phyloP scores from a whole-genome alignment of 768 basidiomycete genomes.

The Boletus barrowsii region DNA sequence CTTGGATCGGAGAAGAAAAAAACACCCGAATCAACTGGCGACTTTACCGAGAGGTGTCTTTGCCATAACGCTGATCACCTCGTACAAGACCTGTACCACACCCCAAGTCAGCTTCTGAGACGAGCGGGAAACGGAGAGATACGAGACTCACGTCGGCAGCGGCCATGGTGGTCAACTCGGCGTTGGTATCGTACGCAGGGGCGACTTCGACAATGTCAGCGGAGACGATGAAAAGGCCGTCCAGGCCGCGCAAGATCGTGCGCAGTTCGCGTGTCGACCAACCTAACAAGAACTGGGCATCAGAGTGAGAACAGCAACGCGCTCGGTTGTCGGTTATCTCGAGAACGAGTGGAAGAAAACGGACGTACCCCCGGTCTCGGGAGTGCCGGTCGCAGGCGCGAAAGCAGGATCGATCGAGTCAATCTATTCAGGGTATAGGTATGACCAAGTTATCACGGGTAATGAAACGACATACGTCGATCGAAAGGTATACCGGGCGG shows the following conservation, averaged over 20 bases:
- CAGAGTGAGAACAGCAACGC: too few species aligned
- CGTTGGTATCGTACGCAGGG: constrained; percentile 73
- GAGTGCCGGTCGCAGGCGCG: constrained; percentile 82
- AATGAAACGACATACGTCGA: constrained; percentile 49
- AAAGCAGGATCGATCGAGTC: constrained; percentile 80
- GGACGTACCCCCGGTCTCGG: constrained; percentile 65
- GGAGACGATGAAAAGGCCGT: constrained; percentile 73
- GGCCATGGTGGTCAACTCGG: constrained; percentile 61
- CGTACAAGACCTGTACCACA: constrained; percentile 58
- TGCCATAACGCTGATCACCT: constrained; percentile 75
- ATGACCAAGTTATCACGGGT: background rate
- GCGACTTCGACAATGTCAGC: constrained; percentile 86
- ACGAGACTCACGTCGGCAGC: constrained; percentile 51
- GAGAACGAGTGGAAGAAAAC: background rate
- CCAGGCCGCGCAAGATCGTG: constrained; percentile 70
- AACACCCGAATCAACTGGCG: constrained; percentile 10
- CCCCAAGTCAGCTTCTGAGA: background rate
- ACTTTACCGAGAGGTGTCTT: constrained; percentile 74
- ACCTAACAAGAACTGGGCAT: constrained; percentile 8
- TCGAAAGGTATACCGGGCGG: constrained; percentile 74
- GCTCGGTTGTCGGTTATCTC: too few species aligned
- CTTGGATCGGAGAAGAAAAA: background rate
- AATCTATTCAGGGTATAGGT: constrained; percentile 41
- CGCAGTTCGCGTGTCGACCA: constrained; percentile 84
- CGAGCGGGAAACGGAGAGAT: background rate